These are phyloP conservation scores for Diaporthe helianthi DNA, from an alignment of 2,329 filamentous ascomycete genomes.

Conservation along the genomic window DNA sequence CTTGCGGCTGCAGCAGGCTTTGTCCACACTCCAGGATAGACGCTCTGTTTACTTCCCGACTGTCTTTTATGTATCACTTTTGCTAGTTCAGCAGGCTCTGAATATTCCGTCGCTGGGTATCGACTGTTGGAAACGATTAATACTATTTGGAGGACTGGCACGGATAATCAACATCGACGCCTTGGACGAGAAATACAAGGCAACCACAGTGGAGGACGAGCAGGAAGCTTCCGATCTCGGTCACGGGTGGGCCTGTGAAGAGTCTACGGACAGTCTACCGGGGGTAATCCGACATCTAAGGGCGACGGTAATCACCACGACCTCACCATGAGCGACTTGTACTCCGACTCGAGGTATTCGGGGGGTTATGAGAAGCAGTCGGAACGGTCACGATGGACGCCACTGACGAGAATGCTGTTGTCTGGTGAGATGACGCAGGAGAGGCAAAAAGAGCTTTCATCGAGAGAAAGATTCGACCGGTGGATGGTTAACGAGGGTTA, in stretches of 20 bases:
- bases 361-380: conserved; percentile 55
- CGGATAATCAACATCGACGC: neutral
- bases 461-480: conserved; percentile 76
- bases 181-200: neutral
- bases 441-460: conserved; percentile 70
- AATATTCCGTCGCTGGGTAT: conserved; percentile 44
- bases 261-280: conserved; percentile 34
- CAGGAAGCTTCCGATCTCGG: conserved; percentile 13
- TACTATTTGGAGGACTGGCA: neutral
- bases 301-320: conserved; percentile 31
- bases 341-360: conserved; percentile 40
- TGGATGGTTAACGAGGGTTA: conserved; percentile 94
- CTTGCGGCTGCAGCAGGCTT: conserved; percentile 31
- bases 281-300: conserved; percentile 21
- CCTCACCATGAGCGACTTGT: conserved; percentile 46
- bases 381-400: conserved; percentile 83
- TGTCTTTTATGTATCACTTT: conserved; percentile 38
- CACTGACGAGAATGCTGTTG: conserved; percentile 81
- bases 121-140: conserved; percentile 21
- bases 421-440: conserved; percentile 83
- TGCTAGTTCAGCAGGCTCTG: conserved; percentile 63
- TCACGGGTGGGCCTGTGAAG: conserved; percentile 32
- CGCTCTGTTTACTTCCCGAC: conserved; percentile 36
- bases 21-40: conserved; percentile 25
- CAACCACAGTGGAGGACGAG: conserved; percentile 1